Conservation (phyloP, 1,284 basidiomycete genomes). For the Malassezia arunalokei region DNA sequence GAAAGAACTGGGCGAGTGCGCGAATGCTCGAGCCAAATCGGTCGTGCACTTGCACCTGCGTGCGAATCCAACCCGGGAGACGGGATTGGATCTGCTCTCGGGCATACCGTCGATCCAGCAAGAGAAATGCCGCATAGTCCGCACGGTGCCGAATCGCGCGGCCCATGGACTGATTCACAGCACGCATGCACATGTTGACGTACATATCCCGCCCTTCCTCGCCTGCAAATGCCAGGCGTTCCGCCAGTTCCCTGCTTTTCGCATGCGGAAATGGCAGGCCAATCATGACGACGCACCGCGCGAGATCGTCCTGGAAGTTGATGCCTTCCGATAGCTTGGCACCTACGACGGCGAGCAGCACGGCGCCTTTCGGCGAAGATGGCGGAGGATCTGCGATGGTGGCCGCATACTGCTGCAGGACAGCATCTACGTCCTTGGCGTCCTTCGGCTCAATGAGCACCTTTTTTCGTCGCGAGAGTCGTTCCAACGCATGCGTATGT, state of each 20-base stretch:
- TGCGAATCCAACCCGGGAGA: slow-evolving; percentile 55
- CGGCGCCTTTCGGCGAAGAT: slow-evolving; percentile 25
- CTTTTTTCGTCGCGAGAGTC: slow-evolving; percentile 48
- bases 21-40: slow-evolving; percentile 65
- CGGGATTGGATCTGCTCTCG: slow-evolving; percentile 27
- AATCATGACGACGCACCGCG: slow-evolving; percentile 69
- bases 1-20: slow-evolving; percentile 49
- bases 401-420: slow-evolving; percentile 63
- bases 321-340: slow-evolving; percentile 94
- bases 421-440: slow-evolving; percentile 61
- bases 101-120: slow-evolving; percentile 35
- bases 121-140: slow-evolving; percentile 39
- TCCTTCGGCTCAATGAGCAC: slow-evolving; percentile 80
- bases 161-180: slow-evolving; percentile 84
- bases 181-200: slow-evolving; percentile 62
- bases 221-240: slow-evolving; percentile 58
- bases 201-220: slow-evolving; percentile 34
- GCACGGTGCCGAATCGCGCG: slow-evolving; percentile 40
- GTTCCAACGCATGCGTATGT: slow-evolving; percentile 45
- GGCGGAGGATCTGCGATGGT: slow-evolving; percentile 49
- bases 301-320: slow-evolving; percentile 74
- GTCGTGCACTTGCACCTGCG: slow-evolving; percentile 55
- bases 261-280: slow-evolving; percentile 90
- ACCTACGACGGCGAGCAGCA: slow-evolving; percentile 72
- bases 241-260: slow-evolving; percentile 74